Base-by-base conservation (phyloP, 1,139 yeast genomes). In the Nakaseomyces bracarensis region DNA sequence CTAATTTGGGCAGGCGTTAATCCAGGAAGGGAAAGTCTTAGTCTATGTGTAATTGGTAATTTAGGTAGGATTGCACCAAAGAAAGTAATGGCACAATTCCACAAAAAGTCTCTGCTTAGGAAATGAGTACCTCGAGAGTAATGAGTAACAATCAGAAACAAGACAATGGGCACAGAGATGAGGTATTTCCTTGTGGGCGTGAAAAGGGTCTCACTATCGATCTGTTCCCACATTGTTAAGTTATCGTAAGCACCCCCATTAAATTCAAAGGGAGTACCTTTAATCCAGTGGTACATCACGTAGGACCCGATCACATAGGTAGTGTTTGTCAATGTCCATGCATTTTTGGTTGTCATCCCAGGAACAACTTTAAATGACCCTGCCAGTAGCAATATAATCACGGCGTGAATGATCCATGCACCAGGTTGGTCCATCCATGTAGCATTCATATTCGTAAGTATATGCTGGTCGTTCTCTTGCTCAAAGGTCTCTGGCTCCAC, bases 151-250 rank as follows among this genome's bases (percentile, higher is more conserved):
- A 87, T 71, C 54, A 91, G 71, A 57, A 91, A 91, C 57, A 91
- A 71, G 8, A 78, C 81, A 51, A 91, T 84, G 30, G 98, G 98
- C 13, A 91, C 96, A 46, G 85, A 78, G 68, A 89, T 75, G 54
- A 91, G 70, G 59, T 87, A 91, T 65, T 91, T 91, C 70, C 91
- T 87, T 21, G 96, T 80, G 4, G 98, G 98, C 0, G 98, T 91
- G 63, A 89, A 91, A 63, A 87, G 95, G 60, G 87, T 96, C 47
- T 97, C 98, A 56, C 89, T 82, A 64, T 91, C 96, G 50, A 91
- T 82, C 65, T 91, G 98, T 65, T 91, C 98, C 98, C 98, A 91
- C 96, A 91, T 85, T 22, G 96, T 91, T 55, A 91, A 72, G 58
- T 86, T 82, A 62, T 91, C 98, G 64, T 83, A 91, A 0, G 97